Percentiles rank a stretch among this genome's conserved stretches.
phyloP scores from a whole-genome alignment of 1,284 basidiomycete species.

The Neotropicomus parvogracilis region DNA sequence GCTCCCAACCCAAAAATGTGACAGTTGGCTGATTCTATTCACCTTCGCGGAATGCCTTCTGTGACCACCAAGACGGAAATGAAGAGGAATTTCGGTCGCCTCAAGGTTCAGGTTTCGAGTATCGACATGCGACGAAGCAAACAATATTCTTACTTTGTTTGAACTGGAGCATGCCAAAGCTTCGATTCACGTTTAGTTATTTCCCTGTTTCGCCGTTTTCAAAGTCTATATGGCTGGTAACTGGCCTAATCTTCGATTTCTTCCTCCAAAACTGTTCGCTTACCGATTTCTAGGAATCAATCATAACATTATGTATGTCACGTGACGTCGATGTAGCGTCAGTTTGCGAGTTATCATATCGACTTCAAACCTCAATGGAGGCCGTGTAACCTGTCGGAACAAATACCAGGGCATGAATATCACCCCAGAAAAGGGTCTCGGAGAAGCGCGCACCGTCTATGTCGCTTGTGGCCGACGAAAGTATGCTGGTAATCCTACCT shows the following conservation, averaged over 20 bases:
- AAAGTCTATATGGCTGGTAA: neutral
- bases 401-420: neutral
- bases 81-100: constrained; percentile 8
- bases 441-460: neutral
- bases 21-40: constrained; percentile 2
- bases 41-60: constrained; percentile 1
- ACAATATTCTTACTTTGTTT: neutral
- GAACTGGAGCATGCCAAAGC: neutral
- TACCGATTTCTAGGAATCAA: neutral
- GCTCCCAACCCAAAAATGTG: constrained; percentile 2
- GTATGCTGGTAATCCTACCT: neutral
- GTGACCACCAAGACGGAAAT: constrained; percentile 12
- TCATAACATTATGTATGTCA: neutral
- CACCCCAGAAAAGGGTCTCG: neutral
- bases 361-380: neutral
- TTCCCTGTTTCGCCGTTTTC: neutral
- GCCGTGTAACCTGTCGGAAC: neutral
- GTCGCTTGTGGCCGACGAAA: neutral
- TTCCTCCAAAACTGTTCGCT: neutral
- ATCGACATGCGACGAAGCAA: constrained; percentile 1
- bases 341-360: neutral
- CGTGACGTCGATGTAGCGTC: neutral
- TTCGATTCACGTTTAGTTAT: neutral
- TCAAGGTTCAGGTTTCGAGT: neutral
- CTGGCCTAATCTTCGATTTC: constrained; percentile 3